Base-by-base conservation (phyloP, 78 protist species). In the Monosiga brevicollis region DNA sequence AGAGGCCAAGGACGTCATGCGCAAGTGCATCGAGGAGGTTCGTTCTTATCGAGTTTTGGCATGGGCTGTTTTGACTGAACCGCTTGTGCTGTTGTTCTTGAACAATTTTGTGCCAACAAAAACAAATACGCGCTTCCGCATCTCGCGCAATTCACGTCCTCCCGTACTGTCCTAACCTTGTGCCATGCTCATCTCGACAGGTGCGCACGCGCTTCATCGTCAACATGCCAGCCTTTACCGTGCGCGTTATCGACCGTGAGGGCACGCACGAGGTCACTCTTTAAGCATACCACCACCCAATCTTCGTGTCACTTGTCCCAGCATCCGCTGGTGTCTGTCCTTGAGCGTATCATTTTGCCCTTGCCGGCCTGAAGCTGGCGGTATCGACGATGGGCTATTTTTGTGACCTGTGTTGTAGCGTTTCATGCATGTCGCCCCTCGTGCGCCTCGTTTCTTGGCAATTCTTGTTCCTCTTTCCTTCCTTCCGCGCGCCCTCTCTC, bases 141-240 rank as follows among this genome's bases (percentile, higher is more conserved):
- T 15, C 62, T 20, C 62, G 29, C 6, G 6, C 62, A 49, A 49
- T 49, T 49, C 62, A 49, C 62, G 62, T 49, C 29, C 15, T 6
- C 15, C 29, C 62, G 62, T 49, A 15, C 62, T 6, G 6, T 6
- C 62, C 29, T 49, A 15, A 6, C 15, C 15, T 6, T 49, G 62
- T 49, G 62, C n/a, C n/a, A n/a, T n/a, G n/a, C n/a, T n/a, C n/a
- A n/a, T 49, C 29, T 49, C 6, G 22, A 15, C 88, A 87, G 83
- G 49, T 90, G 54, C 24, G 78, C 37, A 80, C 86, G 74, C 87
- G 94, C 75, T 87, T 91, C 85, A 36, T 89, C 23, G 62, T 88
- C 38, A 36, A 80, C 40, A 71, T 80, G 77, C 80, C 79, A 36
- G 41, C 40, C 11, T 73, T 89, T 25, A 81, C 81, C 41, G 76